phyloP scores from a whole-genome alignment of 1,139 yeast genomes.

The Yamadazyma membranifaciens region DNA sequence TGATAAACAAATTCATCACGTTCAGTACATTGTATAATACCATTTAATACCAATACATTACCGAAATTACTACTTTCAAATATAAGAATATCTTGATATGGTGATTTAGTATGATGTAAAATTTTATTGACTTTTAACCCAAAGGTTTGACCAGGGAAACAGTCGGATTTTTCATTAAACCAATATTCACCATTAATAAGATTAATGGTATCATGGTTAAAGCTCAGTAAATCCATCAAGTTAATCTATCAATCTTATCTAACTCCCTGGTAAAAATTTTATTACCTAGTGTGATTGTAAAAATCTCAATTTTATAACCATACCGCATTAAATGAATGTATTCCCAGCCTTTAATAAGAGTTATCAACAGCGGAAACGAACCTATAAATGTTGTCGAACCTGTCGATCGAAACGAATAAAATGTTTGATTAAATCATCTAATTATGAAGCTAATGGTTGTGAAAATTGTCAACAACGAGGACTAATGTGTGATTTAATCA shows the following conservation, averaged over 20 bases:
- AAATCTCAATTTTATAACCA: too few relatives aligned
- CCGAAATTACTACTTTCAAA: constrained; percentile 77
- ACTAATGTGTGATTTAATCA: constrained; percentile 8
- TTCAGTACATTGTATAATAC: constrained; percentile 86
- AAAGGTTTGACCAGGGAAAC: constrained; percentile 48
- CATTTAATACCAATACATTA: constrained; percentile 81
- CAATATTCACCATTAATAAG: constrained; percentile 30
- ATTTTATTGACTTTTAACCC: constrained; percentile 34
- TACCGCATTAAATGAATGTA: constrained; percentile 38
- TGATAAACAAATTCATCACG: constrained; percentile 90
- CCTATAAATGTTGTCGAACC: constrained; percentile 51
- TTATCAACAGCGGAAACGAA: constrained; percentile 52
- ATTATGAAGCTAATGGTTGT: constrained; percentile 39
- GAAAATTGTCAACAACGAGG: constrained; percentile 25
- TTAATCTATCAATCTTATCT: background rate
- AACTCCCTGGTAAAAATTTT: background rate
- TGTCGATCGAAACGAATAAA: constrained; percentile 45
- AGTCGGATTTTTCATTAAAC: constrained; percentile 40
- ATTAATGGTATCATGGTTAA: constrained; percentile 28
- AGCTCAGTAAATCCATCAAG: constrained; percentile 14
- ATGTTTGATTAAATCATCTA: constrained; percentile 32
- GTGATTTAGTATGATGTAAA: constrained; percentile 35
- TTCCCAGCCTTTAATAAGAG: constrained; percentile 59
- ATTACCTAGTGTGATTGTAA: too few relatives aligned
- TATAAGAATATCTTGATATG: constrained; percentile 55